Conservation (phyloP, 345 rosid genomes). For the Reutealis trisperma region DNA sequence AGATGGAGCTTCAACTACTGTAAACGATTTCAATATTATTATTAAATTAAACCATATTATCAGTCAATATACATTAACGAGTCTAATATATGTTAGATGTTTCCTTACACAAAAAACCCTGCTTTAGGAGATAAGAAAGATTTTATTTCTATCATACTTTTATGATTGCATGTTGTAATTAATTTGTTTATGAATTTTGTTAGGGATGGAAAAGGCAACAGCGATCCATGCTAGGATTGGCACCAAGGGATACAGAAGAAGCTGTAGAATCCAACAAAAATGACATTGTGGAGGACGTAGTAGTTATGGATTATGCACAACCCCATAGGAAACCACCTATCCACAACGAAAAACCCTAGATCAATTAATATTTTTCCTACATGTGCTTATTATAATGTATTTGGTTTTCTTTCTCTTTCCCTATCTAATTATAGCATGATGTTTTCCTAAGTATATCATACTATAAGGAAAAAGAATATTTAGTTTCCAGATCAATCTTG, state of each 20-base stretch:
- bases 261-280: conserved; percentile 32
- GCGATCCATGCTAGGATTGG: conserved; percentile 28
- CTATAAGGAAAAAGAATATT: not conserved
- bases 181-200: not conserved
- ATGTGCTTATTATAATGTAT: not conserved
- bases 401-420: not conserved
- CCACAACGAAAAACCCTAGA: conserved; percentile 69
- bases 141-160: not conserved
- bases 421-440: not conserved
- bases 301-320: conserved; percentile 81
- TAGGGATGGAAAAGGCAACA: conserved; percentile 29
- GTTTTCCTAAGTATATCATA: not conserved
- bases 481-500: not conserved
- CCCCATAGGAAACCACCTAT: conserved; percentile 93
- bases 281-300: conserved; percentile 44
- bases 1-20: too few relatives aligned
- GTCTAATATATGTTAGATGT: too few relatives aligned
- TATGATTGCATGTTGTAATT: not conserved
- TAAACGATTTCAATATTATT: too few relatives aligned
- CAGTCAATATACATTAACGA: too few relatives aligned
- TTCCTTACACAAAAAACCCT: too few relatives aligned
- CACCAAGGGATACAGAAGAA: conserved; percentile 25
- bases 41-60: too few relatives aligned
- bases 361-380: conserved; percentile 1
- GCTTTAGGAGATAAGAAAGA: too few relatives aligned